A percentile compares a stretch with the other conserved stretches of the same genome.
Evolutionary conservation across 2,329 filamentous ascomycete genomes (phyloP).

Genomic region (Metarhizium rileyi): DNA sequence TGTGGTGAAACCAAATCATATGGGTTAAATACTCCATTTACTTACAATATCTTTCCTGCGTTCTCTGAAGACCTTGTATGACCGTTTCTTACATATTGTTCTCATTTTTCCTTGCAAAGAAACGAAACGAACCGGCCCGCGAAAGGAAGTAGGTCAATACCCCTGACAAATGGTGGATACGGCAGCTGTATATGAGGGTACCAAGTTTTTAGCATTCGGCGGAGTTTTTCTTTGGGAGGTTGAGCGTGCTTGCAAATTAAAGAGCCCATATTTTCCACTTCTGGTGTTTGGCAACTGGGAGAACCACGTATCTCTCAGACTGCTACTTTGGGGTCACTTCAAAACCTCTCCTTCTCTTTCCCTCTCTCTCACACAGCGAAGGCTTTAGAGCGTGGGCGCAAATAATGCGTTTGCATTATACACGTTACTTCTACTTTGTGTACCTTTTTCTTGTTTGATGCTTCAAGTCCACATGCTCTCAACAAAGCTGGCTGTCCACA

Average conservation of each 20-base stretch:
- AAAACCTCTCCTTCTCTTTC: not conserved
- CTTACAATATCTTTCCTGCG: slow-evolving; percentile 4
- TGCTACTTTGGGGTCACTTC: not conserved
- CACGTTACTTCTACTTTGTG: not conserved
- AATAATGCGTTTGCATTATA: not conserved
- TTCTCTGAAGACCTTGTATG: slow-evolving; percentile 11
- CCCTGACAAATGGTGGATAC: slow-evolving; percentile 9
- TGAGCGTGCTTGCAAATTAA: slow-evolving; percentile 14
- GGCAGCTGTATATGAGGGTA: slow-evolving; percentile 14
- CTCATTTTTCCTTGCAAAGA: slow-evolving; percentile 7
- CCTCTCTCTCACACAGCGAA: not conserved
- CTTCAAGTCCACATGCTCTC: not conserved
- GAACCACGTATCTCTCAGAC: not conserved
- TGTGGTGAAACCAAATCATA: slow-evolving; percentile 30
- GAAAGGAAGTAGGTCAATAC: slow-evolving; percentile 7
- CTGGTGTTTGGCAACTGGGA: not conserved
- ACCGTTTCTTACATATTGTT: not conserved
- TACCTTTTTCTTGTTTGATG: not conserved
- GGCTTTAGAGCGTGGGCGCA: not conserved
- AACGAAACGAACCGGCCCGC: not conserved
- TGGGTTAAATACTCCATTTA: slow-evolving; percentile 6
- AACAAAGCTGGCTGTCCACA: not conserved
- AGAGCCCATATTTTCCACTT: slow-evolving; percentile 1
- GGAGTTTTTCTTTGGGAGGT: slow-evolving; percentile 22
- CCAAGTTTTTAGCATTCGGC: slow-evolving; percentile 21